Base-by-base conservation (phyloP, 257 asterid species). In the Solanum appendiculatum region DNA sequence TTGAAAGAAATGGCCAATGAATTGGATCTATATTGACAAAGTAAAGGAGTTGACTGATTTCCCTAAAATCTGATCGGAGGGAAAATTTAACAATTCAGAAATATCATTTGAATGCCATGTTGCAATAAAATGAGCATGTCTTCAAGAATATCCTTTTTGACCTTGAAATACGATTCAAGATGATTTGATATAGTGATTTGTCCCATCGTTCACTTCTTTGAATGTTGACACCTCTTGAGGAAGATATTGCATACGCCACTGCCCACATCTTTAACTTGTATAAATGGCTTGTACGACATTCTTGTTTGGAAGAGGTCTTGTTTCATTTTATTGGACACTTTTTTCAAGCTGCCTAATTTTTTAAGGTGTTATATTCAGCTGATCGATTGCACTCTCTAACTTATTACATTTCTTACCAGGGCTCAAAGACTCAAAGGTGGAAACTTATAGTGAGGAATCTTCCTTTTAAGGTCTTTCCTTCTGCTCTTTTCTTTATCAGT, bases 371-470 rank as follows among this genome's bases (percentile, higher is more conserved):
- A 40, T 40, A 78, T 27, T 73, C 16, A 44, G 40, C 64, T 78
- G 39, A 78, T 78, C 13, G 37, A 78, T 78, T 78, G 84, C 64
- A 78, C 42, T 18, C 48, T 31, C 85, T 81, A 29, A 81, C 44
- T 48, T 48, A 29, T 5, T 3, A 48, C 88, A 80, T 91, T 78
- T 87, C 87, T 87, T 68, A 86, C 87, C 94, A 97, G 99, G 99
- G 99, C 84, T 91, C 99, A 87, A 96, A 97, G 90, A 91, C 95
- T 72, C 96, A 94, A 90, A 96, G 94, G 89, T 96, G 99, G 99
- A 96, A 97, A 92, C 95, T 97, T 86, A 97, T 96, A 85, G 91
- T 94, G 89, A 92, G 98, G 91, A 97, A 97, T 93, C 95, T 97
- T 86, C 99, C 99, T 9, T 97, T 97, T 93, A 92, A 94, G 99